Conservation (phyloP, 1,284 basidiomycete genomes). For the Austroboletus novae-zelandiae region DNA sequence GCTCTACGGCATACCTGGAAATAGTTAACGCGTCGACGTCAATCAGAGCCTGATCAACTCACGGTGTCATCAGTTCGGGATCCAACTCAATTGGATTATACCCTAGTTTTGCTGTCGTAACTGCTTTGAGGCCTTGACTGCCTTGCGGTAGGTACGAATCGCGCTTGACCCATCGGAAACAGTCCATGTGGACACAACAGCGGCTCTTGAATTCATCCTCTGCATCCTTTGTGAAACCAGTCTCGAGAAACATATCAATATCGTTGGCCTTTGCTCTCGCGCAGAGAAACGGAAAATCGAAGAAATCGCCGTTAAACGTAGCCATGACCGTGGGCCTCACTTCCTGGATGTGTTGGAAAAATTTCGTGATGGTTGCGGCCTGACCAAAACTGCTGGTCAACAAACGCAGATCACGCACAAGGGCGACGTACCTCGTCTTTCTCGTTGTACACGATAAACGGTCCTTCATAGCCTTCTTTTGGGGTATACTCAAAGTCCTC, state of each 20-base stretch:
- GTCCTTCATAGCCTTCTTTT: slow-evolving; percentile 96
- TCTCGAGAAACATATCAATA: slow-evolving; percentile 96
- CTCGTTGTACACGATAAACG: slow-evolving; percentile 96
- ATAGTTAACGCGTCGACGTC: neutral
- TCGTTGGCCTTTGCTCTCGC: slow-evolving; percentile 86
- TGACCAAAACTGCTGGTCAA: slow-evolving; percentile 25
- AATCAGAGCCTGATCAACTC: slow-evolving; percentile 30
- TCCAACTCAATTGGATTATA: slow-evolving; percentile 98
- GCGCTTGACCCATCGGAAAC: slow-evolving; percentile 99
- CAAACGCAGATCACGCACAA: neutral
- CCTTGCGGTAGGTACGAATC: slow-evolving; percentile 99
- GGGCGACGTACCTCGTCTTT: slow-evolving; percentile 69
- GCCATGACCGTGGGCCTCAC: slow-evolving; percentile 96
- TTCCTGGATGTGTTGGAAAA: slow-evolving; percentile 93
- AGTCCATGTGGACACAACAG: slow-evolving; percentile 97
- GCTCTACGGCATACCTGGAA: slow-evolving; percentile 89
- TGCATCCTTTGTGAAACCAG: slow-evolving; percentile 86
- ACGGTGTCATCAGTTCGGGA: slow-evolving; percentile 99
- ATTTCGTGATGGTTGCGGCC: slow-evolving; percentile 79
- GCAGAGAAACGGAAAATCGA: slow-evolving; percentile 99
- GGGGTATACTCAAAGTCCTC: slow-evolving; percentile 99
- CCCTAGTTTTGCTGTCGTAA: slow-evolving; percentile 94
- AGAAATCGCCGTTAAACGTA: slow-evolving; percentile 99
- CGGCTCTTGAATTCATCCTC: slow-evolving; percentile 97
- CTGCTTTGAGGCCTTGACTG: slow-evolving; percentile 97